phyloP scores from a whole-genome alignment of 225 moss, liverwort and hornwort genomes.

The Pleurozium schreberi region DNA sequence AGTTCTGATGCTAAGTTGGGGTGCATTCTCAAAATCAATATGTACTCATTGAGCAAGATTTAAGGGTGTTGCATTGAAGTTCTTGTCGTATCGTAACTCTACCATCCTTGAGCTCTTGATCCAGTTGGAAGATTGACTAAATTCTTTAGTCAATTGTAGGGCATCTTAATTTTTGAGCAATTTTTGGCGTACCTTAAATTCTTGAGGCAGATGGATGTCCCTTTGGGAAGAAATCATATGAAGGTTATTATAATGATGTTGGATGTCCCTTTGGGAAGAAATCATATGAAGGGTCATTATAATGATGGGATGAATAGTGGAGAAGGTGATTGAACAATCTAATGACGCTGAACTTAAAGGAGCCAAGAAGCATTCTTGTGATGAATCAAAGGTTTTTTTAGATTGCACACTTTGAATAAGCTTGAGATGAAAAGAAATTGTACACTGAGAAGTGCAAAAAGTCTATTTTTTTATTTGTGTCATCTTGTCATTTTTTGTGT shows the following conservation, averaged over 20 bases:
- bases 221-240: too few species aligned
- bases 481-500: background rate
- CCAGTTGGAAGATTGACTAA: background rate
- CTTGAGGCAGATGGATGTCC: too few species aligned
- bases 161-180: background rate
- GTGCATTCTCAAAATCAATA: background rate
- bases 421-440: background rate
- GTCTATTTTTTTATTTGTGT: background rate
- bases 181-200: too few species aligned
- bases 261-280: background rate
- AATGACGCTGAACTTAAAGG: background rate
- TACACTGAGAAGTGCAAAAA: background rate
- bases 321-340: background rate
- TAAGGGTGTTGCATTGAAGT: background rate
- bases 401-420: background rate
- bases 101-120: background rate
- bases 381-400: background rate
- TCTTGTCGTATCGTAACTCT: background rate
- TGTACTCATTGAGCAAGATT: background rate
- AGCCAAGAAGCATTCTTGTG: background rate
- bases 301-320: background rate
- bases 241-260: too few species aligned
- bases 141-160: background rate
- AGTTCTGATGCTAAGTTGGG: background rate
- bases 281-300: background rate